Base-by-base conservation (phyloP, 176 grass and related monocot species). In the Raddia guianensis region DNA sequence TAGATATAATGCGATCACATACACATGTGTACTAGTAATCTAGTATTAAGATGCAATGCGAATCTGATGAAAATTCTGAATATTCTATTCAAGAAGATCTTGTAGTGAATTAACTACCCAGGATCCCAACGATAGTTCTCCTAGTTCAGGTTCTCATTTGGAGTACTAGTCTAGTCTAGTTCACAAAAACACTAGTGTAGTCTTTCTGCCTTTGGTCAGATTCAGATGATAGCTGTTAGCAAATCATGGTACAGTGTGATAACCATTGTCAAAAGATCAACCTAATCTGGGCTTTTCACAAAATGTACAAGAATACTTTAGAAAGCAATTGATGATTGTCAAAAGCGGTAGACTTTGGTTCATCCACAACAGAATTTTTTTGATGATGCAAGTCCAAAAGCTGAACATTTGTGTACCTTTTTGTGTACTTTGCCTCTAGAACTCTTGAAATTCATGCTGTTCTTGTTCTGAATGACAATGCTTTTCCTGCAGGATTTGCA, bases 401-500 rank as follows among this genome's bases (percentile, higher is more conserved):
- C 37, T 40, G 4, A 40, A 40, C 37, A 40, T 5, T 40, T 40
- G 4, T 40, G 37, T 40, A 40, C 37, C 2, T 40, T 40, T 9
- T 40, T 40, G 2, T 49, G 5, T 9, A 50, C 27, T 57, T 16
- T 9, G 14, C 16, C 13, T 20, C 2, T 67, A 16, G 11, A 71
- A 57, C 13, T 42, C 2, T 67, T 16, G 11, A 71, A 57, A 60
- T 49, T 0, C 3, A 57, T 52, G 8, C 3, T 48, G 7, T 15
- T 58, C 51, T 16, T 18, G 47, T 32, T 65, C n/a, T 27, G 14
- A 37, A 72, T 21, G 3, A 33, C n/a, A 50, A 37, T 27, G 45
- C 2, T 4, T 2, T 11, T 27, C 0, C 76, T 83, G 72, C 80
- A 94, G 95, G 95, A 89, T 82, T 75, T 92, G 87, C 77, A 75